These are phyloP conservation scores for Aethionema arabicum DNA, from an alignment of 345 rosid species.

Conservation along the genomic window DNA sequence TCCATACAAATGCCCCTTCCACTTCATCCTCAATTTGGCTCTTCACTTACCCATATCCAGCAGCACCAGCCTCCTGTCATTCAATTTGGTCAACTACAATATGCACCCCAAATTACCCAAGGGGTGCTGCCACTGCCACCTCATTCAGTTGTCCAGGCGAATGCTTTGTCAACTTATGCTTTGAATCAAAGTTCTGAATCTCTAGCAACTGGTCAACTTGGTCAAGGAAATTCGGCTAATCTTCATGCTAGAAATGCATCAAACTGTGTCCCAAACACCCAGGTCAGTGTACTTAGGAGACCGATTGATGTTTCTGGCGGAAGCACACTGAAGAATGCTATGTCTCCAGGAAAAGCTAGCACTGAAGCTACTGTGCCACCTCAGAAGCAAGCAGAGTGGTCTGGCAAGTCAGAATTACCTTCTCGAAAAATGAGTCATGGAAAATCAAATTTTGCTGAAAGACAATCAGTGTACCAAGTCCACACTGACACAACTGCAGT, in stretches of 20 bases:
- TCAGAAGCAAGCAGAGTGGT: conserved; percentile 47
- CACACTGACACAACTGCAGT: conserved; percentile 43
- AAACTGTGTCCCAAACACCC: conserved; percentile 46
- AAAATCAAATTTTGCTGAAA: conserved; percentile 42
- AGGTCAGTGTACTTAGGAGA: conserved; percentile 46
- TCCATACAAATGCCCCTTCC: conserved; percentile 99
- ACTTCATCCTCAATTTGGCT: conserved; percentile 68
- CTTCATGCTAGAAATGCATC: conserved; percentile 37
- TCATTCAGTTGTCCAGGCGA: conserved; percentile 55
- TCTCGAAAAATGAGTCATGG: conserved; percentile 39
- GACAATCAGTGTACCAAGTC: conserved; percentile 46
- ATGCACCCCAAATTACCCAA: conserved; percentile 75
- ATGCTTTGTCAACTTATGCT: conserved; percentile 44
- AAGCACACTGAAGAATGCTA: conserved; percentile 36
- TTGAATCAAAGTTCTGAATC: conserved; percentile 53
- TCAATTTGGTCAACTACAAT: conserved; percentile 89
- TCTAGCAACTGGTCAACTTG: conserved; percentile 45
- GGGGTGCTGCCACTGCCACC: conserved; percentile 69
- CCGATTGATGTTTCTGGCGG: conserved; percentile 48
- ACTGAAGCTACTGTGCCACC: conserved; percentile 35
- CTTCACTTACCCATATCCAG: conserved; percentile 62
- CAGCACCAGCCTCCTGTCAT: conserved; percentile 72
- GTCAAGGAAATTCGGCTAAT: conserved; percentile 42
- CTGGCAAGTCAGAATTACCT: conserved; percentile 42
- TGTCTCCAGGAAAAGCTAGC: conserved; percentile 41